Evolutionary conservation across 2,329 filamentous ascomycete genomes (phyloP), one percentile per base, ranked within the genome.

Genomic region (Beauveria scarabaeidicola): DNA sequence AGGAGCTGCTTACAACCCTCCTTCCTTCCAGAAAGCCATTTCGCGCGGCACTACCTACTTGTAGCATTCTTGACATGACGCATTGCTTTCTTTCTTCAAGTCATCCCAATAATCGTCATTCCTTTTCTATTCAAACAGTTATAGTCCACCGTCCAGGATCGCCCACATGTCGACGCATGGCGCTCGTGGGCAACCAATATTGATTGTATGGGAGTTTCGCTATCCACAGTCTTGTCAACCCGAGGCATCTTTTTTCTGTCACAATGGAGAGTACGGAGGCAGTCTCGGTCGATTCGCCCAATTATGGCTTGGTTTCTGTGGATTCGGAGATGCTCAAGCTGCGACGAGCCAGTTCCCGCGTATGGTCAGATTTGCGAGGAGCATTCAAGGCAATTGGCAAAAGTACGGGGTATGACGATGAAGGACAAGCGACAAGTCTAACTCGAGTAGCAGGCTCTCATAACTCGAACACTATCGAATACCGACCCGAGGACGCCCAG

Each of bases 281-380:
- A 21, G 29, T 7, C 3, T 23, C 50, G 5, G 15, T 25, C 10
- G 41, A 53, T 6, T 4, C 43, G 29, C 3, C 41, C 3, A 48
- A 36, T 7, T 52, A 27, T 15, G 47, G 29, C 40, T 17, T 27
- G 15, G 43, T 27, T 19, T 32, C 40, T 29, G 27, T 40, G 21
- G 40, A 48, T 11, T 51, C 53, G 19, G 58, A 59, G 3, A 29
- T 47, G 1, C 32, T 66, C 23, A 72, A 66, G 52, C 59, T 67
- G n/a, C 67, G 66, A 38, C 66, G 64, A 21, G 66, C 64, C 7
- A 65, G 68, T 38, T 68, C 70, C 11, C 69, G 64, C 38, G 70
- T 72, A 5, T 73, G 72, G 70, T 69, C 68, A 7, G 72, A 73
- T 40, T 69, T 74, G 25, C 67, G 70, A 3, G 66, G 66, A 15